A percentile compares a stretch with the other conserved stretches of the same genome.
These are phyloP conservation scores for Grosmannia clavigera DNA, from an alignment of 2,329 filamentous ascomycete genomes.

Conservation along the genomic window DNA sequence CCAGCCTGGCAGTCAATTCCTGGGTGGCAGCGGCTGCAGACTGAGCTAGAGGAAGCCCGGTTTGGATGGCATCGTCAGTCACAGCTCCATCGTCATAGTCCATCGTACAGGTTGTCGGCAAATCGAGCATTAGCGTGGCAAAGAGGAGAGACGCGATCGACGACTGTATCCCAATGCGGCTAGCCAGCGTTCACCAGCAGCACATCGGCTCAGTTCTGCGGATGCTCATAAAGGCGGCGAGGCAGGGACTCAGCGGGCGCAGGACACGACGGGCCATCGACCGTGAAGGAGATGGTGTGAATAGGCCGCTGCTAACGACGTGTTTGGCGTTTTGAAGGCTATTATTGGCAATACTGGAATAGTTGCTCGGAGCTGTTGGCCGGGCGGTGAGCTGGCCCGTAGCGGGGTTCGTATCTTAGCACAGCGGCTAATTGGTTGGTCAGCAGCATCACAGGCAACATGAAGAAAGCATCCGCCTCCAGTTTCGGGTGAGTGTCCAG, in stretches of 20 bases:
- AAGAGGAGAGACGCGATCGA: not conserved
- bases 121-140: not conserved
- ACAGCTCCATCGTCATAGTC: conserved; percentile 15
- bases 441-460: no score
- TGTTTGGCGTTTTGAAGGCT: not conserved
- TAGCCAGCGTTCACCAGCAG: not conserved
- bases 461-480: no score
- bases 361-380: not conserved
- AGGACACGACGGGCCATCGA: not conserved
- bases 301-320: not conserved
- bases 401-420: not conserved
- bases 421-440: not conserved
- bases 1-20: not conserved
- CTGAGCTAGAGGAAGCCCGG: not conserved
- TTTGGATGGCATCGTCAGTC: conserved; percentile 1
- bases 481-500: no score
- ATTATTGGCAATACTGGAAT: not conserved
- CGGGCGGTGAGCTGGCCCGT: not conserved
- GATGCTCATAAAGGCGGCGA: not conserved
- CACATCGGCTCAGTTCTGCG: not conserved
- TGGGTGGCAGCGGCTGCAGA: not conserved
- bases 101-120: conserved; percentile 3
- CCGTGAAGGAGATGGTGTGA: not conserved
- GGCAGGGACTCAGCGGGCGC: not conserved
- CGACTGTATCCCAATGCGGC: not conserved